A percentile compares a stretch with the other conserved stretches of the same genome.
phyloP scores from a whole-genome alignment of 2,329 filamentous ascomycete genomes.

The Setomelanomma holmii region DNA sequence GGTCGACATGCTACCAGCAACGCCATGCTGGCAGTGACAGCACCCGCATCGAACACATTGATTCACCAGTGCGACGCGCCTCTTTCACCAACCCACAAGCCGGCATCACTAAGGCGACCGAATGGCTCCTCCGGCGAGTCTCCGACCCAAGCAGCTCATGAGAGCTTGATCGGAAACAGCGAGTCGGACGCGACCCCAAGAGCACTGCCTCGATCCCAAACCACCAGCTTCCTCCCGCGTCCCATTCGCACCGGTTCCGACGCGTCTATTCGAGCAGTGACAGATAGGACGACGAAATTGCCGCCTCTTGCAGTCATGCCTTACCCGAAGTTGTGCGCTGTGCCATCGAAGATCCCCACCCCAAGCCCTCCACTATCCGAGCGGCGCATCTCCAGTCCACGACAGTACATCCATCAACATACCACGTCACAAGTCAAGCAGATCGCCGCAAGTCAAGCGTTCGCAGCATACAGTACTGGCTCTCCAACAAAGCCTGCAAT shows the following conservation, averaged over 20 bases:
- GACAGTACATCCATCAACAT: constrained; percentile 26
- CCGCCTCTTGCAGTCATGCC: constrained; percentile 4
- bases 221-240: constrained; percentile 43
- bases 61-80: constrained; percentile 9
- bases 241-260: constrained; percentile 21
- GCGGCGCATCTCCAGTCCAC: constrained; percentile 34
- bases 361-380: constrained; percentile 29
- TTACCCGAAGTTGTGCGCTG: constrained; percentile 10
- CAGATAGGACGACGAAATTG: constrained; percentile 11
- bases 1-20: constrained; percentile 16
- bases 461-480: constrained; percentile 6
- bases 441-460: constrained; percentile 22
- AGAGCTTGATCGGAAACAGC: background rate
- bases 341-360: constrained; percentile 38
- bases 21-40: constrained; percentile 16
- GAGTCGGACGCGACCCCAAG: constrained; percentile 25
- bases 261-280: constrained; percentile 4
- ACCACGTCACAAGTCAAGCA: constrained; percentile 26
- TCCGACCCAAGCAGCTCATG: background rate
- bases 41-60: constrained; percentile 12
- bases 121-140: background rate
- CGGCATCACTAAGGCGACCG: constrained; percentile 3
- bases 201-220: constrained; percentile 37
- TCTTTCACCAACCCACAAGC: constrained; percentile 13
- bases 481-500: constrained; percentile 23